Conservation (phyloP, 179 eudicot genomes). For the Beta corolliflora region DNA sequence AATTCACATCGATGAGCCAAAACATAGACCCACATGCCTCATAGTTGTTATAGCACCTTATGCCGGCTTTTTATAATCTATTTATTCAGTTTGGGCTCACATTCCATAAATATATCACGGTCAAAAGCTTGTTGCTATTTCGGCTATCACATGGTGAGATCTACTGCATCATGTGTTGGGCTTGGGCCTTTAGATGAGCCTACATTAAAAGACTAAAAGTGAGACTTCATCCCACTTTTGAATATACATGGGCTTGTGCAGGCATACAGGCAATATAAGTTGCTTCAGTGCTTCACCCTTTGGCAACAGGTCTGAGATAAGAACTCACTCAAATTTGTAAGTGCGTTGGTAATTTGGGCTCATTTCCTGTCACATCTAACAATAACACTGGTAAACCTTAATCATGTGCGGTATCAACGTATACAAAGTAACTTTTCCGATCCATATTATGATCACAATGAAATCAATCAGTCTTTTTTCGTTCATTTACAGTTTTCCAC, state of each 20-base stretch:
- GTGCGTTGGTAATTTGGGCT: neutral
- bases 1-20: neutral
- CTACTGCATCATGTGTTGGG: neutral
- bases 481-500: neutral
- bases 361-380: neutral
- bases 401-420: no score
- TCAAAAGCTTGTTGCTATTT: neutral
- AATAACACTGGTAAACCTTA: no score
- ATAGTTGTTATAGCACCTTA: neutral
- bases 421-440: neutral
- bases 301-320: neutral
- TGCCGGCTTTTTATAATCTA: neutral
- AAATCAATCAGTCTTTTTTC: neutral
- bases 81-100: neutral
- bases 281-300: neutral
- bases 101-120: neutral
- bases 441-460: neutral
- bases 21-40: neutral
- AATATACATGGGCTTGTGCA: neutral
- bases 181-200: neutral
- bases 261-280: neutral
- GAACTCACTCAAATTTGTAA: neutral
- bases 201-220: neutral
- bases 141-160: neutral
- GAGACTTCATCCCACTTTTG: neutral